A percentile compares a stretch with the other conserved stretches of the same genome.
These are phyloP conservation scores for Trichoderma koningii DNA, from an alignment of 2,329 filamentous ascomycete genomes.

Conservation along the genomic window DNA sequence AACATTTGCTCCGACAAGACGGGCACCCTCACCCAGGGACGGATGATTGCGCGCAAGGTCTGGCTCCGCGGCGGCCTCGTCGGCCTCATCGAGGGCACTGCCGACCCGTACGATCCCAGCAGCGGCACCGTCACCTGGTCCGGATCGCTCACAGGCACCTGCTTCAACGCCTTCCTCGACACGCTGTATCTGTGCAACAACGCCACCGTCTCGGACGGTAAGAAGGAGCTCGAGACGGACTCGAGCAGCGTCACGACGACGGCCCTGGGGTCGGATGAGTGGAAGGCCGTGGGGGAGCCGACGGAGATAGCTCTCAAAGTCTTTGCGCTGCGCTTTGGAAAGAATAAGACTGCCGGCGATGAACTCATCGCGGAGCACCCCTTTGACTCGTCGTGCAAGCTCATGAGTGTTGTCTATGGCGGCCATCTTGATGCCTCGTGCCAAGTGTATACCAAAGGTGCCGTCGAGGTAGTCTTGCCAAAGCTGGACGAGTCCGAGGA, in stretches of 20 bases:
- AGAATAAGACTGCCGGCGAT: slow-evolving; percentile 49
- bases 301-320: slow-evolving; percentile 76
- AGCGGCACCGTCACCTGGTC: slow-evolving; percentile 55
- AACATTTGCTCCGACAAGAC: slow-evolving; percentile 73
- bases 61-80: slow-evolving; percentile 59
- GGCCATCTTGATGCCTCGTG: slow-evolving; percentile 39
- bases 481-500: slow-evolving; percentile 52
- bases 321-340: slow-evolving; percentile 68
- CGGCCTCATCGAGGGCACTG: slow-evolving; percentile 56
- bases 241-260: slow-evolving; percentile 52
- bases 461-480: slow-evolving; percentile 58
- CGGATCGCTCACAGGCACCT: slow-evolving; percentile 44
- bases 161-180: slow-evolving; percentile 52
- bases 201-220: slow-evolving; percentile 51
- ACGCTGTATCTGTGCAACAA: slow-evolving; percentile 66
- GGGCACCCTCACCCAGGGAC: slow-evolving; percentile 65
- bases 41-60: slow-evolving; percentile 65
- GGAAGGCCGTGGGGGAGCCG: slow-evolving; percentile 65
- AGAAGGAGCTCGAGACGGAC: slow-evolving; percentile 50
- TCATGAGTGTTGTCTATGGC: slow-evolving; percentile 70
- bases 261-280: slow-evolving; percentile 48
- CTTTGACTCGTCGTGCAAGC: slow-evolving; percentile 73
- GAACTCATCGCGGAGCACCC: slow-evolving; percentile 65
- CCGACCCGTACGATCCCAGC: slow-evolving; percentile 62
- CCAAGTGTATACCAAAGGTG: slow-evolving; percentile 60